Base-by-base conservation (phyloP, 1,284 basidiomycete species). In the Ceratobasidium sp. region DNA sequence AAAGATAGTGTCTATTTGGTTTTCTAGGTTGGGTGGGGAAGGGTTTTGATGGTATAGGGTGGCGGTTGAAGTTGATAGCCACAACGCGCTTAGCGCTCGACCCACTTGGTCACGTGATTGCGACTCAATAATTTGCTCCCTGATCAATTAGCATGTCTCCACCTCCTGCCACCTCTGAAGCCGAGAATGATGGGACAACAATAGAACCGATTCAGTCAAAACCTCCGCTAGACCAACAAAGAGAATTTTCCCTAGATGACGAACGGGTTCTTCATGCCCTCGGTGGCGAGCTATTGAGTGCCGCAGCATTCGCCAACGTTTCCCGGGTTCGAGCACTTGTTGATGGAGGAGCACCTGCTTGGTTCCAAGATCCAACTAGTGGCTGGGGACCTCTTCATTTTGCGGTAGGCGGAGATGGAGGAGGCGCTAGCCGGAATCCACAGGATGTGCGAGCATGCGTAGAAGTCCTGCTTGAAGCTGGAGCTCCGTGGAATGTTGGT, bases 401-500 rank as follows among this genome's bases (percentile, higher is more conserved):
- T 51, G 97, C 97, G 1, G 94, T 93, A 0, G 95, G 83, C 87
- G 45, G 89, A 91, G 76, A 88, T 93, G 78, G 82, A 86, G 1
- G 85, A 87, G 9, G 83, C 96, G 5, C 22, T 11, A 4, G n/a
- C 17, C 44, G 67, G 22, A 47, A 60, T 36, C 45, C 22, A 41
- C 22, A 72, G 19, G 67, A 72, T 31, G 57, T 72, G 19, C 56
- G 44, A n/a, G 60, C 22, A 22, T 60, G 67, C 27, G 85, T 94
- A 8, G 86, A 87, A 74, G 80, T 88, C 3, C 85, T 99, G 53
- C 85, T 99, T 36, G 85, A 90, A n/a, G 86, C 89, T 69, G 96
- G 97, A 1, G 96, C 95, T 0, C 81, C 96, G 0, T 99, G 97
- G 97, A 98, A 98, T 82, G 89, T 93, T 76, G 90, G 94, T 91